Conservation (phyloP, 1,284 basidiomycete genomes). For the Ustanciosporium gigantosporum region DNA sequence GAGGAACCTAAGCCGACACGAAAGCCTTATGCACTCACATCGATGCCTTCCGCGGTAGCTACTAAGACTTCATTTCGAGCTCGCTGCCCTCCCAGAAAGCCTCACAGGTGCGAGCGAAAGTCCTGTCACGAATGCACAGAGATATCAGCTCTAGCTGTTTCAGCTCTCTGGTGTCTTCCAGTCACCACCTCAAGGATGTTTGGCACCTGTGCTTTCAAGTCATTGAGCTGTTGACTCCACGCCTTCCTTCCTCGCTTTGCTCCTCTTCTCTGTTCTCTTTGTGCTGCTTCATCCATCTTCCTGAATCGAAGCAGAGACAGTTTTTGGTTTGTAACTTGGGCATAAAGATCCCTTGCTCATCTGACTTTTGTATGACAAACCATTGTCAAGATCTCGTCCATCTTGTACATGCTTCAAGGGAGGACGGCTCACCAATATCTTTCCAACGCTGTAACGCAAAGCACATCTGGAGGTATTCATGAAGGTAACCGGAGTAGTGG, state of each 20-base stretch:
- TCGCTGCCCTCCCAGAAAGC: no score
- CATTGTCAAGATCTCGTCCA: no score
- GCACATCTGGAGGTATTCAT: conserved; percentile 32
- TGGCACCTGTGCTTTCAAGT: neutral
- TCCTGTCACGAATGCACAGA: no score
- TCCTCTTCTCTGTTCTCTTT: neutral
- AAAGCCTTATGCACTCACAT: no score
- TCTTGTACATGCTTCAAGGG: no score
- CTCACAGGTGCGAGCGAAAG: no score
- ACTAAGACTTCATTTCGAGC: no score
- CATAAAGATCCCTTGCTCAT: conserved; percentile 14
- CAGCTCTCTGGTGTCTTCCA: no score
- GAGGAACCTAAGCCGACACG: no score
- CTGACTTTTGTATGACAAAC: neutral
- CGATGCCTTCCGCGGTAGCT: no score
- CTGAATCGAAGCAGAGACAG: neutral
- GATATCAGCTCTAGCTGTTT: no score
- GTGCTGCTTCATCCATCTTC: neutral
- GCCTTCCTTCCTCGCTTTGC: neutral
- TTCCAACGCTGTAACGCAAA: conserved; percentile 25
- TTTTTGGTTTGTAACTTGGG: conserved; percentile 5
- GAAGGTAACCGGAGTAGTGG: conserved; percentile 36
- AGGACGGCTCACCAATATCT: conserved; percentile 30
- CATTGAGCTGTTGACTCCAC: neutral
- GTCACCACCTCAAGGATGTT: neutral